These are phyloP conservation scores for Chaetomidium leptoderma DNA, from an alignment of 495 filamentous ascomycete species.

Conservation along the genomic window DNA sequence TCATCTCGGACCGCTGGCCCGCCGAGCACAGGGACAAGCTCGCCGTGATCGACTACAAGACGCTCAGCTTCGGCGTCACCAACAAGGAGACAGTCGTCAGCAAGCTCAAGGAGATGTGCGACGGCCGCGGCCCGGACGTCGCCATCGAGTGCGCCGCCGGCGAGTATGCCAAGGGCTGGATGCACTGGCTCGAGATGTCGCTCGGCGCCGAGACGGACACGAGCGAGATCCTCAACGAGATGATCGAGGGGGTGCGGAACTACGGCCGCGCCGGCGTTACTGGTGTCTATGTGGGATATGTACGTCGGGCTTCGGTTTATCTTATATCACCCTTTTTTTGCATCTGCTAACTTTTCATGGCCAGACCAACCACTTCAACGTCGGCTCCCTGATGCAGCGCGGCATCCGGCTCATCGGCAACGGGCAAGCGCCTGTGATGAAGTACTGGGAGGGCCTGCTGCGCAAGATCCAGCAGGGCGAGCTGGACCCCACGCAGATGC, in stretches of 20 bases:
- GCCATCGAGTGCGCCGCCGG: conserved; percentile 81
- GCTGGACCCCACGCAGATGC: conserved; percentile 74
- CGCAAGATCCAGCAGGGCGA: conserved; percentile 62
- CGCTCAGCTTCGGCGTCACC: conserved; percentile 43
- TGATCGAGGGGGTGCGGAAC: conserved; percentile 70
- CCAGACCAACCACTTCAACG: conserved; percentile 75
- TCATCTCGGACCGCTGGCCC: conserved; percentile 59
- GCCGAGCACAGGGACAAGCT: conserved; percentile 37
- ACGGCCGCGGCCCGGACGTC: conserved; percentile 64
- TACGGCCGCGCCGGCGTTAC: conserved; percentile 76
- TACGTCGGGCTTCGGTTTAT: conserved; percentile 40
- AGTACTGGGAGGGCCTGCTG: conserved; percentile 75
- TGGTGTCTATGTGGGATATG: conserved; percentile 77
- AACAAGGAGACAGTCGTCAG: conserved; percentile 58
- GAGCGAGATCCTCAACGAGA: conserved; percentile 83
- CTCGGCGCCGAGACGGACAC: conserved; percentile 80
- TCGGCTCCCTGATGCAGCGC: conserved; percentile 82
- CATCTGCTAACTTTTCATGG: neutral
- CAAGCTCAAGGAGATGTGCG: conserved; percentile 68
- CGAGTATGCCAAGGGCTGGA: conserved; percentile 80
- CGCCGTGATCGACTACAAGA: conserved; percentile 44
- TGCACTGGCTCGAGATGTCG: conserved; percentile 69
- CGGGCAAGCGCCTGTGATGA: conserved; percentile 79
- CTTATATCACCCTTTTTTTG: no score
- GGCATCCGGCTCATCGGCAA: conserved; percentile 78